Base-by-base conservation (phyloP, 352 stramenopile species). In the Pythium angustatum region DNA sequence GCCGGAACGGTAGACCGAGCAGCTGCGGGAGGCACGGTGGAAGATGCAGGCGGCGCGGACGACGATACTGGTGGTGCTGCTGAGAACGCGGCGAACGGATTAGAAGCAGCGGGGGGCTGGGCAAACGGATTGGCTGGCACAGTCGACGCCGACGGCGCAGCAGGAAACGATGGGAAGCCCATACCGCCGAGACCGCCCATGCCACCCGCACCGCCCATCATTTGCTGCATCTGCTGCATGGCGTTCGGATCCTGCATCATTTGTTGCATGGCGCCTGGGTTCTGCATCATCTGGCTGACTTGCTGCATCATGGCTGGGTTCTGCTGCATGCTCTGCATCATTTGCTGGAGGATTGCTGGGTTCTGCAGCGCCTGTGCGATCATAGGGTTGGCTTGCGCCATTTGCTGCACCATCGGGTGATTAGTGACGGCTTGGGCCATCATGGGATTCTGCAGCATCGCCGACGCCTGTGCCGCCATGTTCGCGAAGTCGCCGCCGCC, bases 281-380 rank as follows among this genome's bases (percentile, higher is more conserved):
- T 77, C 36, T 72, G 77, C 84, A 95, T 92, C 78, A 93, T 84
- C 56, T 93, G 86, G 44, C 70, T 81, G 22, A 95, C 64, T 65
- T 92, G 84, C 48, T 92, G 79, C 76, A 90, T 85, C 84, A 93
- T 92, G 41, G 69, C 73, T 0, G 86, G 84, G 66, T 95, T 90
- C 54, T 89, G 84, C 68, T 93, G 82, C 50, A 93, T 57, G 11
- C 71, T 71, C 50, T 87, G 76, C 49, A 95, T 64, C 21, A 82
- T 82, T 71, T 93, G 82, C 27, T 72, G 53, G 33, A 95, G 68
- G 52, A 92, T 62, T 22, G 78, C 71, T n/a, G 86, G 86, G 49
- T 92, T 91, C 67, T 89, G 79, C 56, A 95, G 50, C 11, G 78
- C 78, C 69, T 93, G 86, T 6, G 81, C 79, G 45, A 93, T 64